These are phyloP conservation scores for Cyberlindnera japonica DNA, from an alignment of 805 yeast species.

Conservation along the genomic window DNA sequence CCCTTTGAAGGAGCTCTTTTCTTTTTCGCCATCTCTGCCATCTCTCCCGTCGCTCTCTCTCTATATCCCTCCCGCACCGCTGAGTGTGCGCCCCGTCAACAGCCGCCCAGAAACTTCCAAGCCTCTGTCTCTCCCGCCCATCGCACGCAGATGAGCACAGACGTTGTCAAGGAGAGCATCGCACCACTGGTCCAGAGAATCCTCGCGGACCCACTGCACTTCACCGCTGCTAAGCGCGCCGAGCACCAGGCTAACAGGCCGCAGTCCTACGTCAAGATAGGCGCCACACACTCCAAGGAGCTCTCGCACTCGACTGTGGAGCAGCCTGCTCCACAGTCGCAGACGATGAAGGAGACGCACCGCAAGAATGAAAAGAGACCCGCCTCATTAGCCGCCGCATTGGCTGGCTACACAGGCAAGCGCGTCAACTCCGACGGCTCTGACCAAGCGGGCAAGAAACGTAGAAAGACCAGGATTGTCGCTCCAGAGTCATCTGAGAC, in stretches of 20 bases:
- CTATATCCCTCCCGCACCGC: background rate
- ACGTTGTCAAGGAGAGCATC: constrained; percentile 30
- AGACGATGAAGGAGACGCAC: background rate
- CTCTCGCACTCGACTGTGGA: constrained; percentile 7
- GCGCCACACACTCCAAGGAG: constrained; percentile 13
- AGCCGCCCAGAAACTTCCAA: too few relatives aligned
- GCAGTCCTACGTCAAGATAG: constrained; percentile 41
- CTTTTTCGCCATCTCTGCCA: too few relatives aligned
- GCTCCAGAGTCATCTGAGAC: constrained; percentile 3
- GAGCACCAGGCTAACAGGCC: constrained; percentile 46
- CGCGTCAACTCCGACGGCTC: constrained; percentile 20
- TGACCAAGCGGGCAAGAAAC: constrained; percentile 19
- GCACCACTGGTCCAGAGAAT: constrained; percentile 63
- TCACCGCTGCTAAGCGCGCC: constrained; percentile 56
- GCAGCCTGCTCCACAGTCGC: background rate
- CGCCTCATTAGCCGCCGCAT: constrained; percentile 25
- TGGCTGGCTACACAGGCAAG: constrained; percentile 27
- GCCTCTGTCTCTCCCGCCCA: background rate
- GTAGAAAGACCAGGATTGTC: constrained; percentile 18
- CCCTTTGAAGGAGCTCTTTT: too few relatives aligned
- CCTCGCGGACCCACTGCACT: constrained; percentile 56
- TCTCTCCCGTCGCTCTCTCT: too few relatives aligned
- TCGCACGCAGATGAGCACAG: constrained; percentile 21
- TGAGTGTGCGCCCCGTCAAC: too few relatives aligned
- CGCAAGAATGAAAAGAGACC: constrained; percentile 15